Evolutionary conservation across 2,329 filamentous ascomycete genomes (phyloP), one percentile per base, ranked within the genome.

Genomic region (Paracoccidioides lutzii): DNA sequence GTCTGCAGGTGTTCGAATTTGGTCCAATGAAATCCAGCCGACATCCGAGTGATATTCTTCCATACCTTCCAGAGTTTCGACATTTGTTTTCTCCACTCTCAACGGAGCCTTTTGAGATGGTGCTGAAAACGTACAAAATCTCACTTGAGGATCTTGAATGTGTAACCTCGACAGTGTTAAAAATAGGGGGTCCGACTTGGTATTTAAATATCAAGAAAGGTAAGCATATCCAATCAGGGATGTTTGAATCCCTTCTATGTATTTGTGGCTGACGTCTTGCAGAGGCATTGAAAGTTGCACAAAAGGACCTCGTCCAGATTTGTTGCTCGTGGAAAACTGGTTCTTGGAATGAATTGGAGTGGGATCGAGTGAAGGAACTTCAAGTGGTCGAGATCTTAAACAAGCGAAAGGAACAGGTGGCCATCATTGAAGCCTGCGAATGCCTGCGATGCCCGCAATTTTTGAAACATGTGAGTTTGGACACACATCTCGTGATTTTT

Each of bases 301-400:
- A 87, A 60, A 81, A 84, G 44, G 81, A 85, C 56, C 77, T 97
- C 38, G 71, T 81, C 14, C 78, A 81, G 30, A 74, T 91, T 14
- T 90, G 85, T 67, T 77, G 78, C 48, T 82, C 82, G 0, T 97
- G 91, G 90, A 78, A 78, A 5, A 81, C 81, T 42, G 75, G 83
- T 45, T 76, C 81, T 32, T 97, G 90, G 87, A 81, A 90, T 55
- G 93, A 98, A 71, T 77, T 88, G 56, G 88, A 94, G 63, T 86
- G 93, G 73, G 76, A 78, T 49, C 85, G 84, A 65, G 83, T 97
- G 67, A 91, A 88, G 69, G 90, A 90, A 65, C 75, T 98, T 64
- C 79, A 83, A 52, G 76, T 95, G 56, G 84, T 90, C 59, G 89
- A 95, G 63, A 78, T 93, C 38, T 76, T 94, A 5, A 82, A 87